Evolutionary conservation across 75 land plant genomes (phyloP), one percentile per base, ranked within the genome.

Genomic region (Pinus tabuliformis): DNA sequence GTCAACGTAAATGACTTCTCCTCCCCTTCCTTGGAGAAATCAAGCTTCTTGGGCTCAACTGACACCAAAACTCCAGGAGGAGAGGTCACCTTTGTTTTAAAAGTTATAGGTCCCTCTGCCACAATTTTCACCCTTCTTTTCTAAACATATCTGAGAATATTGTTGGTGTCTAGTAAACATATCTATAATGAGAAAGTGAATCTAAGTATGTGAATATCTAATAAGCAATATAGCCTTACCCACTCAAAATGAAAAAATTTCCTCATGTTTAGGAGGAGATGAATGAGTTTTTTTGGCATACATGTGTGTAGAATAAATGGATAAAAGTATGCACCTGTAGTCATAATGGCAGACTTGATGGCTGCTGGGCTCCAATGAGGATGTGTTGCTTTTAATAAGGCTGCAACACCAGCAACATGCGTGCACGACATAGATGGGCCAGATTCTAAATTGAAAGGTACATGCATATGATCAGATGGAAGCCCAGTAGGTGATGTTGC

Each of bases 101-200:
- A 89, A 18, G 76, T 75, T 0, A 70, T 73, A 1, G 76, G 81
- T 18, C 81, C 74, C 12, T 58, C 20, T 3, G 89, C 86, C 11
- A 89, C 91, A 60, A 86, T 81, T 79, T 77, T 89, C 33, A 86
- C 77, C 1, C 7, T 81, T 36, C 91, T 28, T 2, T 71, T 60
- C 21, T n/a, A n/a, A n/a, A n/a, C n/a, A n/a, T n/a, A n/a, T n/a
- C n/a, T n/a, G n/a, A n/a, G n/a, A n/a, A n/a, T n/a, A n/a, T n/a
- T n/a, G n/a, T n/a, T n/a, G n/a, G 86, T 72, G 26, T 68, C 74
- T 11, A 37, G 17, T 1, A 80, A 12, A 0, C 70, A 62, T n/a
- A 20, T 30, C 13, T 82, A 63, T 3, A 80, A 56, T 9, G 79
- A 59, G 6, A 84, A 64, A 9, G 81, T 56, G 24, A 83, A 36